phyloP scores from a whole-genome alignment of 345 rosid species.

The Eucalyptus sideroxylon region DNA sequence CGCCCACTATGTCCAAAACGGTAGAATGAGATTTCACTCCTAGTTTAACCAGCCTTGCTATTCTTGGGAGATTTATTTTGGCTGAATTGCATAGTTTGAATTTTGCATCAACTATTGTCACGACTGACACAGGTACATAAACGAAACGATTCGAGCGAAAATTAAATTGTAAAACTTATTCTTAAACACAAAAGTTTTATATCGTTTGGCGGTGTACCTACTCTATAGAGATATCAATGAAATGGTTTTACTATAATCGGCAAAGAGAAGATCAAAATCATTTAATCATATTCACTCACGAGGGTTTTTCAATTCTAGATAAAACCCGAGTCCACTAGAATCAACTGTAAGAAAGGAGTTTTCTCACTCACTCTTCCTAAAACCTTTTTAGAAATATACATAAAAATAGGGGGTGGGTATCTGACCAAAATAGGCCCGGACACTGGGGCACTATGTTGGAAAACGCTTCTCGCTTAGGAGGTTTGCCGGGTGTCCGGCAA shows the following conservation, averaged over 20 bases:
- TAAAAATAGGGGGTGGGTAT: background rate
- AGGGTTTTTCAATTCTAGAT: too few species aligned
- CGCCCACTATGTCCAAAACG: background rate
- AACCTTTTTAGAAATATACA: background rate
- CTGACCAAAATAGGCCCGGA: background rate
- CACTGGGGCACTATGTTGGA: background rate
- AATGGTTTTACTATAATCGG: too few species aligned
- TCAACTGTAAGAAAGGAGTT: background rate
- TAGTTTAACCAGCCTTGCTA: background rate
- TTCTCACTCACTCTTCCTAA: too few species aligned
- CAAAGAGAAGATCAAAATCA: too few species aligned
- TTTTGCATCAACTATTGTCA: background rate
- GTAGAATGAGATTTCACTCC: background rate
- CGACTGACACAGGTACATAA: accelerated
- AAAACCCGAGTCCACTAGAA: too few species aligned
- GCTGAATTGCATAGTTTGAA: background rate
- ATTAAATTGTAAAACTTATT: too few species aligned
- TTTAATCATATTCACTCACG: too few species aligned
- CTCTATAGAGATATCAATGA: too few species aligned
- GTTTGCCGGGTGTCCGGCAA: background rate
- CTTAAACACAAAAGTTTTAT: too few species aligned
- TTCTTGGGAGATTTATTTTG: background rate
- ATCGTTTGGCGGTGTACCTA: too few species aligned
- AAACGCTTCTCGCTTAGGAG: background rate
- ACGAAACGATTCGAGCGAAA: background rate